These are phyloP conservation scores for Tulasnella sp. DNA, from an alignment of 768 basidiomycete genomes.

Conservation along the genomic window DNA sequence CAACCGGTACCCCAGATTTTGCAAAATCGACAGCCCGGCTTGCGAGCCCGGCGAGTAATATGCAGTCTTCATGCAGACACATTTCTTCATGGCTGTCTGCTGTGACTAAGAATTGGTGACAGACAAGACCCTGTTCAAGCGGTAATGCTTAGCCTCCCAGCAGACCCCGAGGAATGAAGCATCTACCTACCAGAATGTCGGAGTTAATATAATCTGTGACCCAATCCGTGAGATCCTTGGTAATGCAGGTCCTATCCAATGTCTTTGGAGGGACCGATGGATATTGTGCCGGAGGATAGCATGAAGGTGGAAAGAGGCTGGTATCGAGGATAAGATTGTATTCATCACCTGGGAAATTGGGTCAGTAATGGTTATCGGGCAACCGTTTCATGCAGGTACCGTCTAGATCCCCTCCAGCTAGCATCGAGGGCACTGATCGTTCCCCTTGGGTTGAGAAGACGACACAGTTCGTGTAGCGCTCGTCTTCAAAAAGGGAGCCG, in stretches of 20 bases:
- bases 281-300: slow-evolving; percentile 47
- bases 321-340: slow-evolving; percentile 46
- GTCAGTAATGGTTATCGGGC: neutral
- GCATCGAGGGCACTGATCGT: slow-evolving; percentile 53
- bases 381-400: slow-evolving; percentile 35
- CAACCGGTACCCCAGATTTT: slow-evolving; percentile 29
- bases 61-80: slow-evolving; percentile 47
- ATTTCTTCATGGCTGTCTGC: slow-evolving; percentile 59
- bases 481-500: slow-evolving; percentile 47
- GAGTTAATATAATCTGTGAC: slow-evolving; percentile 64
- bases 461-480: slow-evolving; percentile 49
- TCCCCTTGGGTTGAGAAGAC: slow-evolving; percentile 60
- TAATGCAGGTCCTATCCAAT: slow-evolving; percentile 49
- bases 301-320: slow-evolving; percentile 33
- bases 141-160: too few species aligned
- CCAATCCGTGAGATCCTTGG: slow-evolving; percentile 64
- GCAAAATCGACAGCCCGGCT: slow-evolving; percentile 30
- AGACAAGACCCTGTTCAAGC: neutral
- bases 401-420: slow-evolving; percentile 69
- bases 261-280: slow-evolving; percentile 45
- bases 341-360: slow-evolving; percentile 37
- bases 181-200: slow-evolving; percentile 56
- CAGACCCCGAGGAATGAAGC: too few species aligned
- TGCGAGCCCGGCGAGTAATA: slow-evolving; percentile 53
- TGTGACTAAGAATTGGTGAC: slow-evolving; percentile 37